phyloP scores from a whole-genome alignment of 225 moss, liverwort and hornwort species.

The Asterella californica region DNA sequence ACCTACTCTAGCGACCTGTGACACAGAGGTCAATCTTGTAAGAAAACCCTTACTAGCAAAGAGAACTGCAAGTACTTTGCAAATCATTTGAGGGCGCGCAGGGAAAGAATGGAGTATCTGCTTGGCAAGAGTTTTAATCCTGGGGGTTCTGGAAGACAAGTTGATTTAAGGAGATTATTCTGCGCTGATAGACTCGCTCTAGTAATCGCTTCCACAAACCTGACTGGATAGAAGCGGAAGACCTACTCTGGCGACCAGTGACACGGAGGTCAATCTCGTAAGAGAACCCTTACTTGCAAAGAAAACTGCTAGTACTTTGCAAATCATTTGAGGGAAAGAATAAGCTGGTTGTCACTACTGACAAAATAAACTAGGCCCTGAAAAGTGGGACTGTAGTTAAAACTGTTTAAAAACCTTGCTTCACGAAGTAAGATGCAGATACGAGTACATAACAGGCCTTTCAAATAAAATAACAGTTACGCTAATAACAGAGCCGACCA shows the following conservation, averaged over 20 bases:
- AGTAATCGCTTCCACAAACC: not conserved
- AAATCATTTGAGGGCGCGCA: not conserved
- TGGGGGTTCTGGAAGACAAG: no score
- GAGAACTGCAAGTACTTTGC: not conserved
- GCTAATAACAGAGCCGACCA: no score
- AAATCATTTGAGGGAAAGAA: not conserved
- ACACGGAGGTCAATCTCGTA: not conserved
- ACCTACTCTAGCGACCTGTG: not conserved
- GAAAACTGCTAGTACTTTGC: not conserved
- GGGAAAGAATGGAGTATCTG: no score
- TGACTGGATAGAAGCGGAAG: not conserved
- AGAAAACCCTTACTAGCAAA: no score
- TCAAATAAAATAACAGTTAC: not conserved
- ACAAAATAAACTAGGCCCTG: no score
- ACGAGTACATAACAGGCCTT: not conserved
- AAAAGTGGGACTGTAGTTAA: not conserved
- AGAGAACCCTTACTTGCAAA: no score
- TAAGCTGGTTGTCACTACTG: not conserved
- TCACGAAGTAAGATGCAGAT: not conserved
- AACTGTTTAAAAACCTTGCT: not conserved
- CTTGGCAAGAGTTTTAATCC: no score
- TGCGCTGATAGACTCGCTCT: not conserved
- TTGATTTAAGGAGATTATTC: no score
- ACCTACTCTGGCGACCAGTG: not conserved
- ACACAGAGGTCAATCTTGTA: not conserved